Conservation (phyloP, 257 asterid genomes). For the Pogostemon cablin region DNA sequence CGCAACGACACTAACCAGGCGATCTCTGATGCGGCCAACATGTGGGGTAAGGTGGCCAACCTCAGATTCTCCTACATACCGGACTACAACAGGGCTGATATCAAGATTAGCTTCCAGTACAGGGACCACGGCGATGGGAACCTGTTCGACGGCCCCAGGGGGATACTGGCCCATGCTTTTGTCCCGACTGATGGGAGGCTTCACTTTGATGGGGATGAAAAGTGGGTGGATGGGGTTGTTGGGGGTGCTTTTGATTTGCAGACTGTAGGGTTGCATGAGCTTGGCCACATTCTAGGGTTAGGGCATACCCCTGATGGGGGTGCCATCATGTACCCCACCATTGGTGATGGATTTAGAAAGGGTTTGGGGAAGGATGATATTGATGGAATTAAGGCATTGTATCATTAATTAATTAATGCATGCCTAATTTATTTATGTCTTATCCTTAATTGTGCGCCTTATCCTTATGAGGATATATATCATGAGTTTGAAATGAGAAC, state of each 20-base stretch:
- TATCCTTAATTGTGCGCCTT: too few species aligned
- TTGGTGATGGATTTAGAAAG: background rate
- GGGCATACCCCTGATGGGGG: slow-evolving; percentile 12
- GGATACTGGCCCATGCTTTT: slow-evolving; percentile 36
- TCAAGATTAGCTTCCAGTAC: slow-evolving; percentile 35
- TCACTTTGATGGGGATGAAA: slow-evolving; percentile 42
- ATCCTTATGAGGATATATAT: too few species aligned
- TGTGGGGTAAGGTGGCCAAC: slow-evolving; percentile 27
- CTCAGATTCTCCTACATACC: slow-evolving; percentile 22
- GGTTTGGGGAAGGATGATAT: slow-evolving; percentile 30
- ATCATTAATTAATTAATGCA: background rate
- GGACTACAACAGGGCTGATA: slow-evolving; percentile 25
- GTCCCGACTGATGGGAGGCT: slow-evolving; percentile 37
- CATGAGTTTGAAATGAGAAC: too few species aligned
- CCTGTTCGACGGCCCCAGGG: slow-evolving; percentile 36
- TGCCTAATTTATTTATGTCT: too few species aligned
- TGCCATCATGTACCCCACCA: slow-evolving; percentile 23
- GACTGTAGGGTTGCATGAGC: slow-evolving; percentile 43
- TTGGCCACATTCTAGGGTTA: slow-evolving; percentile 40
- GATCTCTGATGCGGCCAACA: slow-evolving; percentile 1
- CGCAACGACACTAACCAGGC: background rate
- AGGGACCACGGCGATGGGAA: slow-evolving; percentile 32
- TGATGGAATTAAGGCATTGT: slow-evolving; percentile 30
- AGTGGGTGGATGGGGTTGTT: slow-evolving; percentile 34
- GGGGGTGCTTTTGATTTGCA: slow-evolving; percentile 28